These are phyloP conservation scores for Chaetomiaceae sp. DNA, from an alignment of 2,329 filamentous ascomycete genomes.

Conservation along the genomic window DNA sequence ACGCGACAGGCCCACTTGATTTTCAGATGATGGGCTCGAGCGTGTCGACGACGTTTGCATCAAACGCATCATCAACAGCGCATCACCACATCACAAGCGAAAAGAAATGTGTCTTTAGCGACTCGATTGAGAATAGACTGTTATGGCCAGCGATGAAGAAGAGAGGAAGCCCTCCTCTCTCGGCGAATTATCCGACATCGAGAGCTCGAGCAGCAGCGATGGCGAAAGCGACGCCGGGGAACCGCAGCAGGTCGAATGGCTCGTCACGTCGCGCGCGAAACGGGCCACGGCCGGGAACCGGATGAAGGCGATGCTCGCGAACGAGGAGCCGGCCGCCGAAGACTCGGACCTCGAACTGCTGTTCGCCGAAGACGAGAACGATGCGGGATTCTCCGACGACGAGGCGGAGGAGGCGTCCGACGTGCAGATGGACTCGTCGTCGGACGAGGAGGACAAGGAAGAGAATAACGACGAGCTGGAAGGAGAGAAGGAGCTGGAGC, in stretches of 20 bases:
- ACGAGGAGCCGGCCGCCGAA: slow-evolving; percentile 56
- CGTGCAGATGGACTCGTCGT: slow-evolving; percentile 80
- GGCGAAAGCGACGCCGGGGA: slow-evolving; percentile 24
- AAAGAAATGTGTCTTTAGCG: not conserved
- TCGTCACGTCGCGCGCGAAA: slow-evolving; percentile 68
- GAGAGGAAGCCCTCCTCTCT: slow-evolving; percentile 26
- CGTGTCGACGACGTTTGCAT: not conserved
- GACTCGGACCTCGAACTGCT: slow-evolving; percentile 66
- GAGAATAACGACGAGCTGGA: slow-evolving; percentile 66
- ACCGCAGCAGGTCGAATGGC: slow-evolving; percentile 53
- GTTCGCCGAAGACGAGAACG: slow-evolving; percentile 69
- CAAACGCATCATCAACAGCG: not conserved
- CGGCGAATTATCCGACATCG: slow-evolving; percentile 35
- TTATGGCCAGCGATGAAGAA: slow-evolving; percentile 27
- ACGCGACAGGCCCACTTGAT: not conserved
- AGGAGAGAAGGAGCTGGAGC: slow-evolving; percentile 83
- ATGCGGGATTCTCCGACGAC: slow-evolving; percentile 65
- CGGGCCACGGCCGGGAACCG: slow-evolving; percentile 81
- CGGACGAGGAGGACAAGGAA: slow-evolving; percentile 75
- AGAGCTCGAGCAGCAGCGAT: slow-evolving; percentile 36
- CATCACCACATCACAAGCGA: not conserved
- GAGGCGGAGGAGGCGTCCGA: slow-evolving; percentile 65
- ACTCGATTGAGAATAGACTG: not conserved
- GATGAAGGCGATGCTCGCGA: slow-evolving; percentile 72
- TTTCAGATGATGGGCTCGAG: not conserved